Evolutionary conservation across 1,284 basidiomycete species (phyloP), one percentile per base, ranked within the genome.

Genomic region (Austropuccinia psidii): DNA sequence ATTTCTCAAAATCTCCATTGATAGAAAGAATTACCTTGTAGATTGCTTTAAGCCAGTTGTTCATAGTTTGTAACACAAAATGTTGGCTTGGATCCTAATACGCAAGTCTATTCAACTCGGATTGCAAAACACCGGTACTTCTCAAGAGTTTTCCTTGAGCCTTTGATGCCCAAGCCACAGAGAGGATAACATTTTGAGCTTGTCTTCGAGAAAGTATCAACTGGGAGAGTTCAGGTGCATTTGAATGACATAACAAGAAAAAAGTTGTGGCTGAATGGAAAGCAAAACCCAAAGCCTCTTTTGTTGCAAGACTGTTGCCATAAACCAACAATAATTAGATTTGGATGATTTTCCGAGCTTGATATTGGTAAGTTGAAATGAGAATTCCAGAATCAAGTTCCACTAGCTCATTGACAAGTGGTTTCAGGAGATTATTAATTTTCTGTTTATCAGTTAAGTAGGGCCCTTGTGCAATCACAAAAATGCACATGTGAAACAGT

Each of bases 401-500:
- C 13, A 39, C 21, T 8, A 61, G 37, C 11, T 62, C 60, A 43
- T 62, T 39, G 7, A 62, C 39, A 62, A 62, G 45, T 5, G 60
- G 39, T 45, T 43, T n/a, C 5, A 62, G 7, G 13, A 62, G 27
- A n/a, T 65, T 41, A 47, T 65, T 65, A 33, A 65, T 65, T 13
- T 41, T 65, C 37, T 65, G 5, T 2, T 41, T 2, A 37, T 65
- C 47, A 31, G 43, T n/a, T 21, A 47, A 65, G 27, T 31, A n/a
- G 2, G 62, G 47, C 4, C 47, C 62, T 24, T 41, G 62, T 31
- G 62, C 50, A 35, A 65, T 52, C 35, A 41, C 62, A 50, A 47
- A 41, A 65, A 65, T 41, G 37, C 62, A 33, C 5, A 50, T 19
- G 35, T 65, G 24, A 1, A 33, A 49, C 9, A 35, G 27, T 47